Percentiles rank a stretch among this genome's conserved stretches.
Evolutionary conservation across 164 flowering plant species (phyloP).

Genomic region (Platanus orientalis): DNA sequence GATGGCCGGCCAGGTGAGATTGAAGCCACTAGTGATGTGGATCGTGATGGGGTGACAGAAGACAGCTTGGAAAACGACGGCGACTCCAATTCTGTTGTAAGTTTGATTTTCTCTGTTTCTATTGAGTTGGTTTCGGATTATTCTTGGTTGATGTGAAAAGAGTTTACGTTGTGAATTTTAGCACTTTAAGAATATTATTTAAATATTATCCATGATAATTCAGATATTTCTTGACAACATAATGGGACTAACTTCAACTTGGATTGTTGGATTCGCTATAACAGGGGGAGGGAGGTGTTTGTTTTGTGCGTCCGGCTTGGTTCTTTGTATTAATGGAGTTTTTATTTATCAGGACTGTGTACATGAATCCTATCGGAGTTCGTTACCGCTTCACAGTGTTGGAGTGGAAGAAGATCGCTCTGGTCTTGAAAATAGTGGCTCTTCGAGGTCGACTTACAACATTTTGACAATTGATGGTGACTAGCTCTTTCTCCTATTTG

Average conservation of each 20-base stretch:
- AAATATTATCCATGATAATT: no score
- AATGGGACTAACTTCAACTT: no score
- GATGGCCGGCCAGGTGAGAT: constrained; percentile 40
- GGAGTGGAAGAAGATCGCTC: constrained; percentile 73
- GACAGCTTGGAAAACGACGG: constrained; percentile 53
- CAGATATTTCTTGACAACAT: no score
- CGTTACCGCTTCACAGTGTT: constrained; percentile 57
- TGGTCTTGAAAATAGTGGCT: constrained; percentile 44
- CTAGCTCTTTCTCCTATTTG: constrained; percentile 1
- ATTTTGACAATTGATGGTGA: constrained; percentile 58
- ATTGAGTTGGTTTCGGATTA: not conserved
- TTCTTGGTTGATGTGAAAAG: no score
- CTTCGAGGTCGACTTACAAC: constrained; percentile 47
- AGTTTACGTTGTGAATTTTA: no score
- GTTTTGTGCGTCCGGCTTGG: not conserved
- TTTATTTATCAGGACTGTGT: constrained; percentile 59
- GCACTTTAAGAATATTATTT: no score
- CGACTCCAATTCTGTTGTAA: constrained; percentile 52
- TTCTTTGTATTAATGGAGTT: constrained; percentile 10
- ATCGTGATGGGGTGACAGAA: constrained; percentile 44
- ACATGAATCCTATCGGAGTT: constrained; percentile 57
- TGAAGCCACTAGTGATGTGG: constrained; percentile 38
- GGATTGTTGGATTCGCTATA: not conserved
- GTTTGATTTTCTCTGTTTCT: constrained; percentile 7
- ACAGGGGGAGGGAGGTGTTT: not conserved